Conservation (phyloP, 2,329 filamentous ascomycete species). For the Neonectria hederae region DNA sequence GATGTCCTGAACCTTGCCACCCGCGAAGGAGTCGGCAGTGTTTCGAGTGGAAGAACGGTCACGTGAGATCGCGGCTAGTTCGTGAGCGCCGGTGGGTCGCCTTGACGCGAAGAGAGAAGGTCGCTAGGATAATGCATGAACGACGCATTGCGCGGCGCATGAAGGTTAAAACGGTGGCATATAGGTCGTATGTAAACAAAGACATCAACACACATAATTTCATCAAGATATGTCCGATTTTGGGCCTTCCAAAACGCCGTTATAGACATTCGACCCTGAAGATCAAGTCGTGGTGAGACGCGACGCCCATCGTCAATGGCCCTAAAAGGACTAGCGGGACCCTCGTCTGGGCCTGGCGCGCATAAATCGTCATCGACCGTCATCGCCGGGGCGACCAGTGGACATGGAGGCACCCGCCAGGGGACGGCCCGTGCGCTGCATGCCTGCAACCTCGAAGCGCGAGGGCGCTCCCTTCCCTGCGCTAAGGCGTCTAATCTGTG, state of each 20-base stretch:
- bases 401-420: conserved; percentile 26
- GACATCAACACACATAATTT: neutral
- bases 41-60: conserved; percentile 8
- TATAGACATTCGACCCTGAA: conserved; percentile 23
- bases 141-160: conserved; percentile 10
- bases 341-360: conserved; percentile 19
- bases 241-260: conserved; percentile 8
- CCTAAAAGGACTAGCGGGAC: conserved; percentile 12
- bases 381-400: conserved; percentile 48
- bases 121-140: conserved; percentile 13
- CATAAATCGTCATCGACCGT: conserved; percentile 34
- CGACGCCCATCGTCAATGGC: conserved; percentile 21
- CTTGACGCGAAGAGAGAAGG: conserved; percentile 22
- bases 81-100: conserved; percentile 3
- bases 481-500: conserved; percentile 39
- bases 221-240: neutral
- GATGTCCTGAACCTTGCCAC: neutral
- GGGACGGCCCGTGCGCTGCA: conserved; percentile 37
- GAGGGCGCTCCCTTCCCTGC: conserved; percentile 28
- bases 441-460: conserved; percentile 27
- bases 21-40: conserved; percentile 16
- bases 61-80: conserved; percentile 37
- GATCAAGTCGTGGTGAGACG: conserved; percentile 36
- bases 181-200: neutral
- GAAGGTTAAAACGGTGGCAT: neutral